Evolutionary conservation across 176 grass and related monocot genomes (phyloP).

Genomic region (Rhynchospora tenuis): DNA sequence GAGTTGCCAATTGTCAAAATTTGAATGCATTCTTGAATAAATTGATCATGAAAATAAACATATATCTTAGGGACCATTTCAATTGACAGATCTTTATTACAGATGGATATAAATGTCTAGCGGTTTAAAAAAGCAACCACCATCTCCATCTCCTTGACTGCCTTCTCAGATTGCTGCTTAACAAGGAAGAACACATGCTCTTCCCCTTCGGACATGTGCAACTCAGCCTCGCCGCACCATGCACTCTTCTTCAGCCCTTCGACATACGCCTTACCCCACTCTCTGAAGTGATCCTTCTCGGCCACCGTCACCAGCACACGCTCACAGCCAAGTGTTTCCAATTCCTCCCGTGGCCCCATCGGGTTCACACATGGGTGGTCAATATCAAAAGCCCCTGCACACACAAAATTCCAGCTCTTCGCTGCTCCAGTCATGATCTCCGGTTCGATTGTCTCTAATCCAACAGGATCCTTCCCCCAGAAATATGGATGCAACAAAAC

Average conservation of each 20-base stretch:
- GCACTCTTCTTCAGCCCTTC: conserved; percentile 44
- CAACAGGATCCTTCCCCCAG: conserved; percentile 28
- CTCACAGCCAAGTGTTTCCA: conserved; percentile 17
- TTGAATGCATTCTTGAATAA: background rate
- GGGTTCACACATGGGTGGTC: conserved; percentile 57
- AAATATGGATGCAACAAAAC: conserved; percentile 64
- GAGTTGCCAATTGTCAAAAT: background rate
- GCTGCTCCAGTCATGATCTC: background rate
- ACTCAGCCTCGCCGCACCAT: conserved; percentile 25
- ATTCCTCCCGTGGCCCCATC: conserved; percentile 29
- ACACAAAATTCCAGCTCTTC: conserved; percentile 45
- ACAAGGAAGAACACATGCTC: conserved; percentile 58
- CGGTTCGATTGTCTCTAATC: conserved; percentile 9
- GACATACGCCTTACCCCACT: conserved; percentile 45
- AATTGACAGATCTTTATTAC: background rate
- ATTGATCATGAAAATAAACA: background rate
- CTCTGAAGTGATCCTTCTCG: conserved; percentile 39
- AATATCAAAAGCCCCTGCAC: conserved; percentile 44
- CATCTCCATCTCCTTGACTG: conserved; percentile 41
- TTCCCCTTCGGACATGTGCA: conserved; percentile 40
- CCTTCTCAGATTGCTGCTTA: conserved; percentile 35
- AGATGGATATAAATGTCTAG: background rate
- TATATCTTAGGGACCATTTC: background rate
- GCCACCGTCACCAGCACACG: conserved; percentile 56
- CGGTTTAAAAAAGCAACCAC: background rate